Base-by-base conservation (phyloP, 345 rosid species). In the Bruguiera parviflora region DNA sequence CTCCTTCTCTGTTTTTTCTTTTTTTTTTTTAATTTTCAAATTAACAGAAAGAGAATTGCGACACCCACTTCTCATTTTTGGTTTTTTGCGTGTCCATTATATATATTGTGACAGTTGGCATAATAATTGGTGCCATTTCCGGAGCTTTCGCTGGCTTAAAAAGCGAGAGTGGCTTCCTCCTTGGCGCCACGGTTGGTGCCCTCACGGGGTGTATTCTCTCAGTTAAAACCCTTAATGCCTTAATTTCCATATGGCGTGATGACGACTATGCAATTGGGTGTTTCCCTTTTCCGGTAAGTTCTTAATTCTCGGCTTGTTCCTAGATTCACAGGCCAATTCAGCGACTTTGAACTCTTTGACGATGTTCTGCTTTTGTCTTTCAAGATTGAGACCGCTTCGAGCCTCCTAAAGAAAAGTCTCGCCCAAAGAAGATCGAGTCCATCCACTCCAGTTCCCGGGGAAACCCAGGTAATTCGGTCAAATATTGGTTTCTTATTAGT, bases 71-170 rank as follows among this genome's bases (percentile, higher is more conserved):
- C 8, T 32, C 27, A 51, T 6, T 62, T 58, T 9, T 21, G 20
- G 20, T 18, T 68, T 31, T 2, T 51, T 33, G 2, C 13, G 8
- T 2, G 10, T 32, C 35, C 8, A 66, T 11, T 29, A 65, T 19
- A 6, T 59, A 35, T 39, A n/a, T 27, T 0, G 51, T 3, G 66
- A 33, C 46, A 80, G 86, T 71, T n/a, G 81, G 87, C 7, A 67
- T 71, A 13, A 66, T 74, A 5, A 1, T 73, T 27, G 80, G 83
- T 68, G 77, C 69, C 22, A 35, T 75, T 6, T 27, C 29, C 1
- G 85, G 83, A 47, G 72, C 74, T 25, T 21, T 71, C 32, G 57
- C 70, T 29, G 80, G 83, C 63, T 27, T 76, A 21, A 79, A 73
- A 49, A 68, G 70, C 6, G 58, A 67, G 28, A 70, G 73, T 21